phyloP scores from a whole-genome alignment of 495 filamentous ascomycete genomes.

The Penicillium egyptiacum region DNA sequence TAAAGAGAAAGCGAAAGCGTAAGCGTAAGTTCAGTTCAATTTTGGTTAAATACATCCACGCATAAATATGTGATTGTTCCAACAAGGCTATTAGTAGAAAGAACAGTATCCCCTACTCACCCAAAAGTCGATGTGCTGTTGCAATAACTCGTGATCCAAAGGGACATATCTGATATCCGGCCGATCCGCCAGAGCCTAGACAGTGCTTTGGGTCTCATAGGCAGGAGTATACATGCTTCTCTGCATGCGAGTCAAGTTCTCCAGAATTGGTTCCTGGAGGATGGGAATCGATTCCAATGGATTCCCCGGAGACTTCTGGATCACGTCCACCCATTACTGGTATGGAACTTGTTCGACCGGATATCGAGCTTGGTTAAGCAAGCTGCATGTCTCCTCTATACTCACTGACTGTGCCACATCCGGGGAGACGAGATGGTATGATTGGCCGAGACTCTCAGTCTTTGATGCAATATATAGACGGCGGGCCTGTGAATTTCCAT shows the following conservation, averaged over 20 bases:
- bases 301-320: not conserved
- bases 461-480: constrained; percentile 23
- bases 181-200: not conserved
- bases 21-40: too few species aligned
- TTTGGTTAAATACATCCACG: too few species aligned
- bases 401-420: constrained; percentile 9
- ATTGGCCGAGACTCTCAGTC: constrained; percentile 11
- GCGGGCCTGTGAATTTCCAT: too few species aligned
- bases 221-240: constrained; percentile 5
- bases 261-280: constrained; percentile 14
- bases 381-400: constrained; percentile 8
- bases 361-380: constrained; percentile 16
- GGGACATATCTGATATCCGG: not conserved
- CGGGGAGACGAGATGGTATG: constrained; percentile 3
- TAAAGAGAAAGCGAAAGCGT: too few species aligned
- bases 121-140: too few species aligned
- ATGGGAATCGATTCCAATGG: constrained; percentile 14
- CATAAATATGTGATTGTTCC: too few species aligned
- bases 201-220: not conserved
- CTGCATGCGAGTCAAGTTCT: constrained; percentile 9
- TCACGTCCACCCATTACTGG: constrained; percentile 14
- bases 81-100: too few species aligned
- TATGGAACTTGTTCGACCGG: constrained; percentile 12
- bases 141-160: too few species aligned
- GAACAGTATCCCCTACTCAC: too few species aligned